Evolutionary conservation across 2,329 filamentous ascomycete species (phyloP), one percentile per base, ranked within the genome.

Genomic region (Cyphellophora attinorum): DNA sequence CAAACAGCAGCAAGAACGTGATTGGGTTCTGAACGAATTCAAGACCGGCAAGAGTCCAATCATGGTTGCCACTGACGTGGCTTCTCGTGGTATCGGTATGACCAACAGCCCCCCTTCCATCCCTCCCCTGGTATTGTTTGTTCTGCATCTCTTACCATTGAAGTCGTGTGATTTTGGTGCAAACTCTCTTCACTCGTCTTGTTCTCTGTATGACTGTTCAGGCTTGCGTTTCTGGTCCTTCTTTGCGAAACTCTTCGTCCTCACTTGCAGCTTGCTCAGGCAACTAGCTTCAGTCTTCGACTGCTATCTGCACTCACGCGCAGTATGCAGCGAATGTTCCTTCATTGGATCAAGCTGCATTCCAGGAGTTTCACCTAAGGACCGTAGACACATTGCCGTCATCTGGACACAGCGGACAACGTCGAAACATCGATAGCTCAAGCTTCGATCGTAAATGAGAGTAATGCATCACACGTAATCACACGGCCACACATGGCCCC

Each of bases 11-110:
- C 94, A 95, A 65, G 91, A 98, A 71, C 88, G 91, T 70, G 91
- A 96, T 64, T 96, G 91, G 86, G 91, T 96, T 55, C 74, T 98
- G 59, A 93, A 96, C 64, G 89, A 96, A 65, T 98, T 98, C 79
- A 98, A 96, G 79, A 85, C 84, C 48, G 88, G 86, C 68, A 95
- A 96, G 74, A 94, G 86, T 70, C 91, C 91, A 60, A 93, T 98
- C 78, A 94, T 98, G 88, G 91, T 98, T 70, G 91, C 91, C 68
- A 98, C 91, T 50, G 91, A 96, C 59, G 91, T 98, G 68, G 91
- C 91, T 68, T 96, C 91, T 60, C 91, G 91, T 88, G 91, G 91
- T 85, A 95, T 98, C 69, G 91, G 91, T 95, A 93, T 93, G 86
- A 64, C 67, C 58, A 61, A 63, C 56, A 56, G 46, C 51, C 41